A percentile compares a stretch with the other conserved stretches of the same genome.
phyloP scores from a whole-genome alignment of 352 stramenopile genomes.

The Stramenopiles sp. region DNA sequence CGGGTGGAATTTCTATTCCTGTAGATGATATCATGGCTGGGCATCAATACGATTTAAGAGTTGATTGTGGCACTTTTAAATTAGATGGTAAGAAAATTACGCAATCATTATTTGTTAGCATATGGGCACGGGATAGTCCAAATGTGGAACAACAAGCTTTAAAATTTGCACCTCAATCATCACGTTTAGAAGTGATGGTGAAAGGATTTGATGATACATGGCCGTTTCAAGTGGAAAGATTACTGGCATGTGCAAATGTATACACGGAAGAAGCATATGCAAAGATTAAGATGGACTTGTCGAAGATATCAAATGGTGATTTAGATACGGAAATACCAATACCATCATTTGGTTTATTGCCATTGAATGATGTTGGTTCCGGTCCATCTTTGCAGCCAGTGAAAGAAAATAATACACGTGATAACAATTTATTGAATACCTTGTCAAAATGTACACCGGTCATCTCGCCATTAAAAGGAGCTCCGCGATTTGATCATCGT shows the following conservation, averaged over 20 bases:
- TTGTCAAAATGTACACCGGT: neutral
- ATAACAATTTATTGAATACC: neutral
- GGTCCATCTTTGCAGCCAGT: neutral
- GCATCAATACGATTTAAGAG: neutral
- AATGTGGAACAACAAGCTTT: neutral
- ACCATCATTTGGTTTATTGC: neutral
- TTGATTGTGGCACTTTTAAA: neutral
- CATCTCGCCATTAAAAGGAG: neutral
- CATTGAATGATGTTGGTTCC: neutral
- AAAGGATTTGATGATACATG: neutral
- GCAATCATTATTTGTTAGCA: neutral
- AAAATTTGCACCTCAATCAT: neutral
- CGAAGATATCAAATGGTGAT: neutral
- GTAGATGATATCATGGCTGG: neutral
- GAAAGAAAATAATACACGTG: neutral
- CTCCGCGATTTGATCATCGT: neutral
- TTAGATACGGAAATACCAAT: neutral
- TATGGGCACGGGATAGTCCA: neutral
- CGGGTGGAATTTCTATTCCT: neutral
- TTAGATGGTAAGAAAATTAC: neutral
- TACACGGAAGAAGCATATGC: neutral
- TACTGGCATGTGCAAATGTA: neutral
- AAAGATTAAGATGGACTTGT: neutral
- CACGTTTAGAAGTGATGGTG: neutral
- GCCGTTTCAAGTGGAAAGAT: neutral